Evolutionary conservation across 2,329 filamentous ascomycete genomes (phyloP), one percentile per base, ranked within the genome.

Genomic region (Mollisiaceae sp.): DNA sequence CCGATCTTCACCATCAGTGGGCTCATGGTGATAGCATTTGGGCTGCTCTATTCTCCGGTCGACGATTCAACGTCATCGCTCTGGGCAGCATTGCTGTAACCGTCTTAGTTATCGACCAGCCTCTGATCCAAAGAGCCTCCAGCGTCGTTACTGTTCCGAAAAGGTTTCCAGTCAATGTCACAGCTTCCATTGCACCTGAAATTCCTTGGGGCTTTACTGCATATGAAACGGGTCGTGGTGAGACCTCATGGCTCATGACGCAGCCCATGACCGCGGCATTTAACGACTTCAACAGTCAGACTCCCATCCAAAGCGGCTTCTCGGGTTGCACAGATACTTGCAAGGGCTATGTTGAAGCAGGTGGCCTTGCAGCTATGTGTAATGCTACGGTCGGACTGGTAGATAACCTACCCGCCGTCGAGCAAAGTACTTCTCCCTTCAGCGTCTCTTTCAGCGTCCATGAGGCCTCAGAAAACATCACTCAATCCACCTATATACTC

Each of bases 81-180:
- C 27, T 67, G 50, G 68, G 59, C 8, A 57, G 63, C 35, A 60
- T 70, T 41, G 45, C 59, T 4, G 62, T 62, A 4, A 63, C 66
- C 4, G 4, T 70, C 9, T 27, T 61, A 15, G 60, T 64, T 11
- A 62, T 70, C 36, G 65, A 66, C 11, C 66, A 67, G n/a, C 68
- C 68, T 43, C 55, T 32, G 27, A 64, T 70, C 8, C 66, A 70
- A 62, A 58, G 64, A 56, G 66, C 66, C 5, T 70, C 68, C 38
- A 64, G 62, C 22, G 43, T 68, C 20, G 24, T 54, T 1, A 50
- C 62, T 11, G 6, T 55, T 12, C 22, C 8, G 9, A 27, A 24
- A n/a, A 12, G 14, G 36, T 20, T 50, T 8, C 27, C 60, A 2
- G 22, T 52, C 12, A 32, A 38, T 36, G 22, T 69, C 1, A 64